A percentile compares a stretch with the other conserved stretches of the same genome.
Conservation (phyloP, 2,329 filamentous ascomycete species). For the Arachnomyces sp. region DNA sequence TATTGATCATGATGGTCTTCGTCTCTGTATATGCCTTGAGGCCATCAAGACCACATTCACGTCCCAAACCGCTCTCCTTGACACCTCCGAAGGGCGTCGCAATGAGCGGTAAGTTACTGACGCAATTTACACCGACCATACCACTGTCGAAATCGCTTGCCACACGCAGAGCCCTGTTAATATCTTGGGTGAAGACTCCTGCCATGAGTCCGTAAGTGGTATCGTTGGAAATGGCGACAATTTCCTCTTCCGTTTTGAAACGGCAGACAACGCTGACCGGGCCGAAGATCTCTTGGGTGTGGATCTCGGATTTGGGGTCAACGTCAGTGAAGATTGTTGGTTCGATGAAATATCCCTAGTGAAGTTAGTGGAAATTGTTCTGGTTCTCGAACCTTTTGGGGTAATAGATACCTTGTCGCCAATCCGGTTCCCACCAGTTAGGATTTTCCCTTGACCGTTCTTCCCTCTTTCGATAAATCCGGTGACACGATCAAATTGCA, state of each 20-base stretch:
- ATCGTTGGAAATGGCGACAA: conserved; percentile 21
- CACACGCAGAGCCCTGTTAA: conserved; percentile 14
- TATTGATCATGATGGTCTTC: conserved; percentile 45
- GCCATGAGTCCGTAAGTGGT: conserved; percentile 25
- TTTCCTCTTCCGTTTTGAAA: conserved; percentile 23
- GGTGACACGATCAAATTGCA: conserved; percentile 8
- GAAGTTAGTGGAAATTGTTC: conserved; percentile 15
- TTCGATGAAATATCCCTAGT: conserved; percentile 22
- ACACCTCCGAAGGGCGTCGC: conserved; percentile 43
- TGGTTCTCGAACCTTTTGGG: conserved; percentile 2
- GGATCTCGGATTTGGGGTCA: conserved; percentile 16
- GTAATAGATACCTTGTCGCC: conserved; percentile 7
- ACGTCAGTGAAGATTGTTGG: conserved; percentile 21
- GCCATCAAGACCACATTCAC: conserved; percentile 43
- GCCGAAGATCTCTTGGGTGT: conserved; percentile 27
- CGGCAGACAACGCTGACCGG: conserved; percentile 22
- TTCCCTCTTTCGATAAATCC: conserved; percentile 14
- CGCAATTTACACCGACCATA: conserved; percentile 15
- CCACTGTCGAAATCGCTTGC: conserved; percentile 1
- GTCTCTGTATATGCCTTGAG: conserved; percentile 43
- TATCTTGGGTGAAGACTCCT: conserved; percentile 24
- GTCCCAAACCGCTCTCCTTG: conserved; percentile 45
- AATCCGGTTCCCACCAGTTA: conserved; percentile 18
- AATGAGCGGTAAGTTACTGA: conserved; percentile 30
- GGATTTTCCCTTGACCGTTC: conserved; percentile 22